Conservation (phyloP, 306 rosid genomes). For the Medicago ruthenica region DNA sequence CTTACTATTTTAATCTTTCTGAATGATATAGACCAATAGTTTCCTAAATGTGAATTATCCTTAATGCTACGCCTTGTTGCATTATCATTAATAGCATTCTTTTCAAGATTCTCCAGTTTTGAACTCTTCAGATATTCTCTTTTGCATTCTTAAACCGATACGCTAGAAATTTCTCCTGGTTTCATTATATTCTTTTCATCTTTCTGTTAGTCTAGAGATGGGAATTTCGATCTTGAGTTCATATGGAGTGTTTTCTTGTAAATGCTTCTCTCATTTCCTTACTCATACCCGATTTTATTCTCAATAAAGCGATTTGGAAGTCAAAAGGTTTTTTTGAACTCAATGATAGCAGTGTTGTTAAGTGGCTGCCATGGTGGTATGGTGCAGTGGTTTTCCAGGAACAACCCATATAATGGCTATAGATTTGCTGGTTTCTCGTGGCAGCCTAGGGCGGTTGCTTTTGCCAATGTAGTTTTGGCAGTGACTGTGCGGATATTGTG, state of each 20-base stretch:
- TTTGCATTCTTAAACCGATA: background rate
- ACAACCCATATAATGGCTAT: background rate
- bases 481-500: background rate
- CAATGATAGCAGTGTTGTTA: background rate
- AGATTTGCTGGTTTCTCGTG: conserved; percentile 1
- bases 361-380: background rate
- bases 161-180: conserved; percentile 14
- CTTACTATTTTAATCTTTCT: too few species aligned
- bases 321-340: background rate
- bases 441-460: background rate
- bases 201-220: background rate
- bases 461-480: conserved; percentile 1
- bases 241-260: background rate
- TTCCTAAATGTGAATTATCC: too few species aligned
- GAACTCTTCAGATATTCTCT: background rate
- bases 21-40: too few species aligned
- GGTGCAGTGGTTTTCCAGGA: background rate
- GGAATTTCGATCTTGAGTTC: background rate
- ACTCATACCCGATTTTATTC: too few species aligned
- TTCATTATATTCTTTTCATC: conserved; percentile 1
- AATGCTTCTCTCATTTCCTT: background rate
- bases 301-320: background rate
- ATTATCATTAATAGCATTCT: background rate
- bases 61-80: background rate
- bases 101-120: background rate